A percentile compares a stretch with the other conserved stretches of the same genome.
phyloP scores from a whole-genome alignment of 345 rosid genomes.

The Triadica sebifera region DNA sequence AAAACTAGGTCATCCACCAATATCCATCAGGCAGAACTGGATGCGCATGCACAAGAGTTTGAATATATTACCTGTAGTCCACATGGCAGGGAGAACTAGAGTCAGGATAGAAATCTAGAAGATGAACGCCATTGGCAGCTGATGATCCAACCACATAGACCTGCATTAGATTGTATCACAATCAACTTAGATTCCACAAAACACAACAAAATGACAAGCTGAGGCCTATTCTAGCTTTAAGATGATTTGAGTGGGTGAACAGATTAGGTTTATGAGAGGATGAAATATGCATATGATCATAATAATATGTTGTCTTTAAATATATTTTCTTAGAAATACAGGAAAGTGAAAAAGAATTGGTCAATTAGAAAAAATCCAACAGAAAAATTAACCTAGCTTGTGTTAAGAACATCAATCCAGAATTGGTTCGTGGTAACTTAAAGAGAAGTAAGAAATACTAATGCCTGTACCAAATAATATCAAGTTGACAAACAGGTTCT shows the following conservation, averaged over 20 bases:
- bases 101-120: slow-evolving; percentile 87
- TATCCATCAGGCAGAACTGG: neutral
- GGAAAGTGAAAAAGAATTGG: no score
- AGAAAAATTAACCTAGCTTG: no score
- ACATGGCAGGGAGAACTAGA: slow-evolving; percentile 81
- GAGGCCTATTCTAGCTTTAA: neutral
- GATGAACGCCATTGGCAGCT: slow-evolving; percentile 70
- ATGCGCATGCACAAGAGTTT: neutral
- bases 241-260: neutral
- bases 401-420: no score
- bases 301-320: no score
- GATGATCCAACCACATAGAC: slow-evolving; percentile 76
- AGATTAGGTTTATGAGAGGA: neutral
- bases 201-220: neutral
- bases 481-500: no score
- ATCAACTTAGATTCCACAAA: neutral
- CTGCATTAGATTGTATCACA: slow-evolving; percentile 37
- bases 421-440: no score
- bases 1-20: no score
- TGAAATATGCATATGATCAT: neutral
- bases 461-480: no score
- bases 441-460: no score
- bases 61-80: slow-evolving; percentile 51
- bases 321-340: no score
- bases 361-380: no score